Base-by-base conservation (phyloP, 2,329 filamentous ascomycete genomes). In the Arthroderma uncinatum region DNA sequence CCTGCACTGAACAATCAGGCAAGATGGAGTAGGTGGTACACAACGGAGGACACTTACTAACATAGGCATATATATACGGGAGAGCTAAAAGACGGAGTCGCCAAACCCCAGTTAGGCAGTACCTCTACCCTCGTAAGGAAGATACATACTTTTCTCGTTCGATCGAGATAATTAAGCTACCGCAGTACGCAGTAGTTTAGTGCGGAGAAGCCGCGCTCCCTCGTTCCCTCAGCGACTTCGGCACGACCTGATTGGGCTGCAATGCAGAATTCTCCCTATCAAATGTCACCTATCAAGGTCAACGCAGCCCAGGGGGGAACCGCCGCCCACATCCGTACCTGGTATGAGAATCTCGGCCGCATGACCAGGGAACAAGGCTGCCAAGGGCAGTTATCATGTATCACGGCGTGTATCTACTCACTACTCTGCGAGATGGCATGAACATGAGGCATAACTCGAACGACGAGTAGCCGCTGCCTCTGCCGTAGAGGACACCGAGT, bases 141-240 rank as follows among this genome's bases (percentile, higher is more conserved):
- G 33, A 34, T 34, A 34, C 33, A 9, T 28, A 28, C 44, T 5
- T 16, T 12, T 25, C 23, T 23, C 10, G 8, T 48, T n/a, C n/a
- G 3, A 14, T 12, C 44, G n/a, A 14, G 44, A 48, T 48, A 48
- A 48, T 28, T 48, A 48, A 48, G 44, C 44, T 48, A 48, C 44
- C 44, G 44, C 44, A 48, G 44, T 48, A 48, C 21, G 44, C 44
- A 48, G 44, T 48, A 48, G 44, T 48, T 48, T 48, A 48, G 44
- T 48, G 44, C 44, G 44, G 44, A 48, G 44, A 48, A 48, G 44
- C 44, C 44, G 44, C 44, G 21, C 44, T 48, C 44, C 39, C 3
- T 40, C 37, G 37, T 40, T 40, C 37, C 10, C 16, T 21, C 16
- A 47, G 40, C 40, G 40, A 21, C 23, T 48, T 28, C 21, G 23